These are phyloP conservation scores for Diaporthe nobilis DNA, from an alignment of 2,329 filamentous ascomycete species.

Conservation along the genomic window DNA sequence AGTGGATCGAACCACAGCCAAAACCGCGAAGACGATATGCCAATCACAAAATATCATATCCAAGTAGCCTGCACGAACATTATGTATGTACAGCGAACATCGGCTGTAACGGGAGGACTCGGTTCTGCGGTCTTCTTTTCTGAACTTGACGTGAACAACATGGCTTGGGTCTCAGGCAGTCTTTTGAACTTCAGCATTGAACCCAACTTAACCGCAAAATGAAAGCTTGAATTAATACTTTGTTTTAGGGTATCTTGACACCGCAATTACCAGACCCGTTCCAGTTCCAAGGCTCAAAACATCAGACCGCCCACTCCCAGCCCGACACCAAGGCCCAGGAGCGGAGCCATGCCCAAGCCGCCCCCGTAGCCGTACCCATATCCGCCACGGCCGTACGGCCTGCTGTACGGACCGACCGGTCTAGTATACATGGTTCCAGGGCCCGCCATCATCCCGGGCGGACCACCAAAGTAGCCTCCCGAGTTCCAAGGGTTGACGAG, in stretches of 20 bases:
- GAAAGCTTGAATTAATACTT: neutral
- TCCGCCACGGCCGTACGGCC: conserved; percentile 7
- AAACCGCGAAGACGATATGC: neutral
- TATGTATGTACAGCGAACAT: neutral
- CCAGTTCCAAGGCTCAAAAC: neutral
- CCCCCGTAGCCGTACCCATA: conserved; percentile 35
- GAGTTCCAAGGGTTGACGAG: conserved; percentile 16
- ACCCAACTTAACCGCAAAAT: neutral
- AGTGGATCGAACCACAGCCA: neutral
- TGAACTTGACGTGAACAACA: neutral
- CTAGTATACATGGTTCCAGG: conserved; percentile 7
- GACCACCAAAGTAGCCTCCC: conserved; percentile 23
- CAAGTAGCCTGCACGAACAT: neutral
- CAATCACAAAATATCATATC: too few species aligned
- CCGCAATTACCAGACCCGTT: neutral
- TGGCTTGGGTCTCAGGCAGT: neutral
- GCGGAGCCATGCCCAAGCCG: conserved; percentile 31
- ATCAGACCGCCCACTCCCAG: conserved; percentile 10
- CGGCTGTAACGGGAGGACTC: neutral
- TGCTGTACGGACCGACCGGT: conserved; percentile 25
- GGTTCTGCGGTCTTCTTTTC: neutral
- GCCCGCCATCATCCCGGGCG: conserved; percentile 16
- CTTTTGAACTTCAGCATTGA: neutral
- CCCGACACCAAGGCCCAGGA: conserved; percentile 20
- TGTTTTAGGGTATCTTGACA: neutral